Evolutionary conservation across 129 eudicot species (phyloP), one percentile per base, ranked within the genome.

Genomic region (Flaveria robusta): DNA sequence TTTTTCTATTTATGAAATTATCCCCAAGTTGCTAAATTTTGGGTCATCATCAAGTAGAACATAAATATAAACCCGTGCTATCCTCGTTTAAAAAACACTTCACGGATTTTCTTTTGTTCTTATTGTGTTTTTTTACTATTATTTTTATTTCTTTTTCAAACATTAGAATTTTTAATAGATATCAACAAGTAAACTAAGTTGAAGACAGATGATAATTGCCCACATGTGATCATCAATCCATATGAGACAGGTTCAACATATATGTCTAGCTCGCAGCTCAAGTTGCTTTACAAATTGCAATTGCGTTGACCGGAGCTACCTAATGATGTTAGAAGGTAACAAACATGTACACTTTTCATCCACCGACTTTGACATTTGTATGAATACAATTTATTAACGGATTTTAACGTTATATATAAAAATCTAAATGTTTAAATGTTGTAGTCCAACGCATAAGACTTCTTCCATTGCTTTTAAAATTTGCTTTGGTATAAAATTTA

Each of bases 161-260:
- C 9, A 19, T 54, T 54, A 2, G 62, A 54, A 22, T 54, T 19
- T 19, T 18, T 18, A 8, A 5, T 54, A n/a, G 12, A 55, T 9
- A 58, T 22, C 7, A 10, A 58, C 11, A 15, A 58, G 14, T 3
- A 58, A 58, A 23, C 34, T 58, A 58, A 22, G 65, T 58, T 58
- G 65, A 58, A 22, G 14, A 52, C 3, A 56, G 29, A 0, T 22
- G 10, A 56, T 58, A 10, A 4, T 58, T 9, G 29, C 26, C 60
- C 24, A 8, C 15, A 10, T 3, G 15, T 22, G 31, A 3, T 12
- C 3, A 12, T 22, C 65, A 22, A 58, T 22, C 13, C 65, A 22
- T 22, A 58, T 22, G 6, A 58, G 65, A 58, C 31, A 34, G 65
- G 65, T 58, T 58, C 65, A 58, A 58, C 65, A 18, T 58, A 22